Conservation (phyloP, 495 filamentous ascomycete species). For the Podospora pseudopauciseta region DNA sequence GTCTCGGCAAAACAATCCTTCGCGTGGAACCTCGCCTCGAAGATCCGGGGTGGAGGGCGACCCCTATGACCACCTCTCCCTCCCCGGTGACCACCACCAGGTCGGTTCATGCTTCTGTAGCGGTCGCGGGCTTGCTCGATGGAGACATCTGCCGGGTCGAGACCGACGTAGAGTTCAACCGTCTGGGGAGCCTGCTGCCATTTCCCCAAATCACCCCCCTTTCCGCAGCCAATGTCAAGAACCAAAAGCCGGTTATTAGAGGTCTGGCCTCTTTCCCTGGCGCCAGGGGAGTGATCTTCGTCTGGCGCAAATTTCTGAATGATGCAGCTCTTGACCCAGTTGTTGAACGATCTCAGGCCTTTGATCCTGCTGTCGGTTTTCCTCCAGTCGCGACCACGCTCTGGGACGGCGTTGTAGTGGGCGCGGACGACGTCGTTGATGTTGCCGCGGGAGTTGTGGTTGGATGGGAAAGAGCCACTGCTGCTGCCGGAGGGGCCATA, state of each 20-base stretch:
- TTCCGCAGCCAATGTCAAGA: conserved; percentile 92
- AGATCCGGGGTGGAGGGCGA: conserved; percentile 52
- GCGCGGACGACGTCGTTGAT: conserved; percentile 83
- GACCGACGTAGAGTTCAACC: conserved; percentile 84
- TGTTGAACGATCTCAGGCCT: conserved; percentile 91
- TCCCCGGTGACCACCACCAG: conserved; percentile 55
- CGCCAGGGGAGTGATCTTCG: conserved; percentile 58
- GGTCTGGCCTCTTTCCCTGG: conserved; percentile 50
- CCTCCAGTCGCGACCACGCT: conserved; percentile 90
- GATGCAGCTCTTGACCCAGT: conserved; percentile 95
- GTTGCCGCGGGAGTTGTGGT: conserved; percentile 41
- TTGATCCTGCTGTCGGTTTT: conserved; percentile 91
- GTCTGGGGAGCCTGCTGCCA: conserved; percentile 87
- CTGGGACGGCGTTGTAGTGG: conserved; percentile 94
- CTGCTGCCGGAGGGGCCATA: neutral
- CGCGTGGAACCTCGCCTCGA: conserved; percentile 78
- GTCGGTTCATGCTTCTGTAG: conserved; percentile 64
- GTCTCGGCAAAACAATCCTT: conserved; percentile 87
- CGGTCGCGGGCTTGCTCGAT: conserved; percentile 85
- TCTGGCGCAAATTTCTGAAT: conserved; percentile 94
- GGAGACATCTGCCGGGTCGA: conserved; percentile 88
- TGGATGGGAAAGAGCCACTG: neutral
- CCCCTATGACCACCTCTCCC: conserved; percentile 47
- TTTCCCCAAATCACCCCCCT: conserved; percentile 91
- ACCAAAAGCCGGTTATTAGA: conserved; percentile 63